Base-by-base conservation (phyloP, 1,139 yeast species). In the Entelexis paramagnoliae region DNA sequence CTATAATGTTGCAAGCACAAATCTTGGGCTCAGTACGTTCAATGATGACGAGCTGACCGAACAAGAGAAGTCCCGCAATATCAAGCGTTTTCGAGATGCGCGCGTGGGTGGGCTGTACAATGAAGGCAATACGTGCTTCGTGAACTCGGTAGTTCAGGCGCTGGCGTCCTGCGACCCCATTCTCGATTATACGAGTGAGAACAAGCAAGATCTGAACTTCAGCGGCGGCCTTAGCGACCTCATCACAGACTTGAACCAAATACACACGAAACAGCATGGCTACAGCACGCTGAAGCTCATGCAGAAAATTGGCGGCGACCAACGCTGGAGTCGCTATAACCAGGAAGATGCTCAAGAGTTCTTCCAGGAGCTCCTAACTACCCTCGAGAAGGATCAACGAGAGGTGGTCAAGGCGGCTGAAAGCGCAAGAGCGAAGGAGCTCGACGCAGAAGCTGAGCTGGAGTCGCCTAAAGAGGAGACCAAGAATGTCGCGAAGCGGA, bases 301-400 rank as follows among this genome's bases (percentile, higher is more conserved):
- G 55, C 78, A 77, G 62, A 77, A 80, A 19, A 81, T 87, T 83
- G 81, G 89, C 0, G 89, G 94, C 7, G 83, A 80, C 60, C 81
- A 81, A 63, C 75, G 87, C 57, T 80, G 87, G 62, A 68, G 80
- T 46, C 91, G 95, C 1, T 85, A 86, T 63, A 87, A 84, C 62
- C 96, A 87, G 67, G 96, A 87, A 66, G 96, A 87, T 67, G 96
- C 96, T 0, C 96, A 88, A 67, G 96, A 87, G 65, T 87, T 87
- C 62, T 87, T 87, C 68, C 96, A 87, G 65, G 77, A 84, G 56
- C 76, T 87, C 4, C 74, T 87, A 74, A 74, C 77, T 42, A 77
- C 83, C 50, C 70, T 87, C 49, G 96, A 87, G 64, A 76, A 75
- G 50, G 94, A 87, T 56, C 48, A 47, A 28, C 55, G 58, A 45